Conservation (phyloP, 225 moss, liverwort and hornwort species). For the Pseudoscleropodium purum region DNA sequence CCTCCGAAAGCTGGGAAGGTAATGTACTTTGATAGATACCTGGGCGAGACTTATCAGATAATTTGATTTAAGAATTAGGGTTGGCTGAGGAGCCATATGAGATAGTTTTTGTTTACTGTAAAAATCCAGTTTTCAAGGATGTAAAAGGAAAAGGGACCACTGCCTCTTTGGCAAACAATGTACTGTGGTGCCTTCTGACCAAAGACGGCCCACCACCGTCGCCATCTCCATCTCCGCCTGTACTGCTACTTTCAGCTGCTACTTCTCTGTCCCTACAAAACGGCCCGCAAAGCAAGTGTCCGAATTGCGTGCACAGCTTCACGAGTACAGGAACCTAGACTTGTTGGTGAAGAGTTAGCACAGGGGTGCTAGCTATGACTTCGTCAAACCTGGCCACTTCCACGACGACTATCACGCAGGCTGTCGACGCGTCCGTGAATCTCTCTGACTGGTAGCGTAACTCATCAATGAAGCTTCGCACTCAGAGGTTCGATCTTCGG, state of each 20-base stretch:
- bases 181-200: neutral
- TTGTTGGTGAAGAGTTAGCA: neutral
- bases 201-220: neutral
- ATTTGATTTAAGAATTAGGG: no score
- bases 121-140: neutral
- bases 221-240: neutral
- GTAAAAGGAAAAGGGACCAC: neutral
- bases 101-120: neutral
- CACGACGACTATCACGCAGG: neutral
- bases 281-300: neutral
- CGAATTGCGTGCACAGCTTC: no score
- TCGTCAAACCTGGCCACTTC: neutral
- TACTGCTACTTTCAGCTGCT: neutral
- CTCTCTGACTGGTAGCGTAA: neutral
- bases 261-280: neutral
- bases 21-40: neutral
- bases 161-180: neutral
- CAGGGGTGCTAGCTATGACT: neutral
- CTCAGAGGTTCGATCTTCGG: neutral
- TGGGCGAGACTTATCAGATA: neutral
- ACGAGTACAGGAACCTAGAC: neutral
- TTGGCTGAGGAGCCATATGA: neutral
- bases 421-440: neutral
- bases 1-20: neutral
- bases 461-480: neutral